A percentile compares a stretch with the other conserved stretches of the same genome.
Evolutionary conservation across 2,329 filamentous ascomycete species (phyloP).

Genomic region (Hypomyces perniciosus): DNA sequence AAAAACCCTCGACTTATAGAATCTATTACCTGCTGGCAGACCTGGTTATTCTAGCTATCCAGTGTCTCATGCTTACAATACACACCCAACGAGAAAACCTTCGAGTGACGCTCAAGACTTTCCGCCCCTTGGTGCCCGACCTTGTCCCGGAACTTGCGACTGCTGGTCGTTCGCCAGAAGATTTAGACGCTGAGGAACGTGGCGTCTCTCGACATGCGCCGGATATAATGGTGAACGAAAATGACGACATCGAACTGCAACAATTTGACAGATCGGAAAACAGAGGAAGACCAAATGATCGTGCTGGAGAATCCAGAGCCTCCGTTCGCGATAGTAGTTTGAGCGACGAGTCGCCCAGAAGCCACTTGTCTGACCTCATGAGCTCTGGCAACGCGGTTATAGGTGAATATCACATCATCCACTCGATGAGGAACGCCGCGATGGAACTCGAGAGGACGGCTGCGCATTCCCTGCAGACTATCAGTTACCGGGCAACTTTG

Average conservation of each 20-base stretch:
- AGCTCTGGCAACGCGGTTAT: conserved; percentile 50
- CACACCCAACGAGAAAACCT: conserved; percentile 55
- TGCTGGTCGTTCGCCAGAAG: conserved; percentile 34
- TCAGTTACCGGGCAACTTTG: conserved; percentile 49
- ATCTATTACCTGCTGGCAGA: conserved; percentile 52
- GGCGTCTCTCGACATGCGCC: conserved; percentile 39
- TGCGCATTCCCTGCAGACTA: conserved; percentile 46
- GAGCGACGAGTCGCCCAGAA: conserved; percentile 27
- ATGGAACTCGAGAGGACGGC: conserved; percentile 42
- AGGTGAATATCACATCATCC: conserved; percentile 47
- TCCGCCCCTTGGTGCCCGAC: conserved; percentile 28
- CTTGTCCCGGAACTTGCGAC: conserved; percentile 20
- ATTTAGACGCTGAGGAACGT: conserved; percentile 52
- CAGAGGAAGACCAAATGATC: conserved; percentile 19
- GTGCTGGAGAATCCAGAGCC: conserved; percentile 17
- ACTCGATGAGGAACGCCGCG: conserved; percentile 43
- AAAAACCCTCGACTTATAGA: conserved; percentile 54
- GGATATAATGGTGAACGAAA: conserved; percentile 30
- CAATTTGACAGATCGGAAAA: conserved; percentile 22
- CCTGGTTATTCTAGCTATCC: conserved; percentile 47
- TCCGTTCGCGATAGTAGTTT: conserved; percentile 21
- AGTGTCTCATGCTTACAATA: conserved; percentile 59
- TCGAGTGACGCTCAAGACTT: conserved; percentile 40
- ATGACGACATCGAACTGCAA: conserved; percentile 42
- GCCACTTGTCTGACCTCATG: conserved; percentile 42